These are phyloP conservation scores for Fusarium nisikadoi DNA, from an alignment of 2,329 filamentous ascomycete genomes.

Conservation along the genomic window DNA sequence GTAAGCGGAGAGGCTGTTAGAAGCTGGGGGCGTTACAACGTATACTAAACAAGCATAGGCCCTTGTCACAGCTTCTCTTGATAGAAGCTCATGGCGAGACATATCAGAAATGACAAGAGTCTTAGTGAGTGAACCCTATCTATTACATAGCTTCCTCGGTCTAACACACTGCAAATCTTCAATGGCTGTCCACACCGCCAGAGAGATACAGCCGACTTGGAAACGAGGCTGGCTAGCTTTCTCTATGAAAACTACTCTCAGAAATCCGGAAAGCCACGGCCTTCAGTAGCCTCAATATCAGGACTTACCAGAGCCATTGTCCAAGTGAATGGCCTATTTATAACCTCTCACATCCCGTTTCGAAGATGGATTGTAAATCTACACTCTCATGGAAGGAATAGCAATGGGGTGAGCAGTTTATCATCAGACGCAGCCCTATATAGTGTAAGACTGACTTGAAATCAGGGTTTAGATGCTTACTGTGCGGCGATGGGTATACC, in stretches of 20 bases:
- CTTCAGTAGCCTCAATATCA: not conserved
- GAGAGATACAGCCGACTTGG: fast-evolving
- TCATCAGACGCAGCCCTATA: fast-evolving
- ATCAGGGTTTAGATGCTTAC: not conserved
- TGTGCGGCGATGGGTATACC: not conserved
- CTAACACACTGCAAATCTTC: not conserved
- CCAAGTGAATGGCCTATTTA: not conserved
- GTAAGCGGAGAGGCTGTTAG: not conserved
- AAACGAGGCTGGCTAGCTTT: not conserved
- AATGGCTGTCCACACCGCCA: not conserved
- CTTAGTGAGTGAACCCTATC: not conserved
- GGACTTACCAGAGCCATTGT: fast-evolving
- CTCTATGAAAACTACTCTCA: fast-evolving
- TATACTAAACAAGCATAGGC: not conserved
- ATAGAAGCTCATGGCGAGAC: not conserved
- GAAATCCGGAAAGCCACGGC: fast-evolving
- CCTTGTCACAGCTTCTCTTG: not conserved
- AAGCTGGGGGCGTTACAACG: fast-evolving
- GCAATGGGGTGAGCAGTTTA: fast-evolving
- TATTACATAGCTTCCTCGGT: fast-evolving
- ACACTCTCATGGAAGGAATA: not conserved
- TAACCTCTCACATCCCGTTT: too few relatives aligned
- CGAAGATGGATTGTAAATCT: not conserved
- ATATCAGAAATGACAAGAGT: conserved; percentile 5
- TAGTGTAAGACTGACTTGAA: fast-evolving